Evolutionary conservation across 2,329 filamentous ascomycete genomes (phyloP), one percentile per base, ranked within the genome.

Genomic region (Colletotrichum echinochloae): DNA sequence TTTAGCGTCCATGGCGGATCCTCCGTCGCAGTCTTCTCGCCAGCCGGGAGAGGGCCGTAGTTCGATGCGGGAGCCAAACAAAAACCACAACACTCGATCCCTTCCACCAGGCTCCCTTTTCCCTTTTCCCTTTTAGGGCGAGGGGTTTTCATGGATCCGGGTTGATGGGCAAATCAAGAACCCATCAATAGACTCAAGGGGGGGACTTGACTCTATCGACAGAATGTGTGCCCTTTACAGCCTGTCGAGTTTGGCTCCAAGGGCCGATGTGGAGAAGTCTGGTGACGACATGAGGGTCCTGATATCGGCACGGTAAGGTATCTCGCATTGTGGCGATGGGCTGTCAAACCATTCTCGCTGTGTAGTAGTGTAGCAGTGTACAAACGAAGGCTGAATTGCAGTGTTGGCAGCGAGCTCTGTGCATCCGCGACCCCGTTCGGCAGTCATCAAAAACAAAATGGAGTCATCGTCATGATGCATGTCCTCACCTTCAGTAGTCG

Each of bases 21-120:
- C 51, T 23, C 49, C 56, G 30, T 3, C 37, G 3, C 48, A 16
- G 52, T 44, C 28, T 61, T 28, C 56, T 56, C 7, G 46, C n/a
- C 20, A 41, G 33, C 41, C 54, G 54, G 54, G 30, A 44, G 54
- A 57, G 30, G 35, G 18, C 52, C 44, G 18, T 51, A 20, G 37
- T 51, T 28, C 28, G 61, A 57, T 23, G 35, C 48, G 12, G 48
- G 28, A 33, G 35, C 39, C 39, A 49, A 33, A 56, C 33, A 23
- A 49, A 52, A 51, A 44, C 60, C 33, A 41, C 57, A 49, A 41
- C 20, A 41, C 7, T 67, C 26, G 35, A 39, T 44, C 51, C 26
- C 7, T 59, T 54, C 48, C 23, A 46, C 26, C 35, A 20, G 49
- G 57, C 41, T 39, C 28, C 11, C 12, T 41, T 23, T 20, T n/a